Percentiles rank a stretch among this genome's conserved stretches.
Conservation (phyloP, 768 basidiomycete genomes). For the Dentipellis fragilis region DNA sequence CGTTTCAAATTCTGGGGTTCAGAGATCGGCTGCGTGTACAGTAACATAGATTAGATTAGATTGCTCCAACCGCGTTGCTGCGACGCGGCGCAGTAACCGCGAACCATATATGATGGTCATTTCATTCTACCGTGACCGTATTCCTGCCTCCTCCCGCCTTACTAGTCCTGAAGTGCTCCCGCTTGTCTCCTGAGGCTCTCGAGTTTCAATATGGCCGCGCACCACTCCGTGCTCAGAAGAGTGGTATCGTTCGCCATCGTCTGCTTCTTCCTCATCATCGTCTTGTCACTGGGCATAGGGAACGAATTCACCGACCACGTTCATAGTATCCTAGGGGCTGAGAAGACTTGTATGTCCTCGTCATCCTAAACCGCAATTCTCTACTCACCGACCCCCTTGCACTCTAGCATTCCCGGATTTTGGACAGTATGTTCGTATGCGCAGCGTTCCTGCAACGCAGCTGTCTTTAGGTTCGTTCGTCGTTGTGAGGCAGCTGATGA, state of each 20-base stretch:
- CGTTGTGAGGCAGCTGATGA: not conserved
- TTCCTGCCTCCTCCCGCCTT: not conserved
- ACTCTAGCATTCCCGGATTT: constrained; percentile 44
- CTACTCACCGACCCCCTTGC: not conserved
- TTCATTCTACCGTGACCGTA: not conserved
- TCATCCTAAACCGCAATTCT: not conserved
- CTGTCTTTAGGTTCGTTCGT: constrained; percentile 44
- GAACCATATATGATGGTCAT: not conserved
- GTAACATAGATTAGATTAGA: constrained; percentile 1
- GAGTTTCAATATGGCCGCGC: constrained; percentile 1
- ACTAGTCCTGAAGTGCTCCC: too few relatives aligned
- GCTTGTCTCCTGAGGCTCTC: not conserved
- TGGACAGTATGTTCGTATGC: constrained; percentile 32
- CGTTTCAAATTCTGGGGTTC: not conserved
- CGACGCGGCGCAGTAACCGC: not conserved
- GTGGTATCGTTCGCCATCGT: constrained; percentile 27
- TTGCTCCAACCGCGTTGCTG: not conserved
- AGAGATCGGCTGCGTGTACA: too few relatives aligned
- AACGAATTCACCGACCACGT: constrained; percentile 13
- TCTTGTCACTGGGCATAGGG: constrained; percentile 27
- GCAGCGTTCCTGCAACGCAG: constrained; percentile 33
- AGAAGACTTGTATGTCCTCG: constrained; percentile 7
- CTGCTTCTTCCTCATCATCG: constrained; percentile 31
- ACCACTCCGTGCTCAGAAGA: constrained; percentile 13
- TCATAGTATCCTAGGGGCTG: constrained; percentile 4